Conservation (phyloP, 2,329 filamentous ascomycete species). For the Aspergillus sp. region DNA sequence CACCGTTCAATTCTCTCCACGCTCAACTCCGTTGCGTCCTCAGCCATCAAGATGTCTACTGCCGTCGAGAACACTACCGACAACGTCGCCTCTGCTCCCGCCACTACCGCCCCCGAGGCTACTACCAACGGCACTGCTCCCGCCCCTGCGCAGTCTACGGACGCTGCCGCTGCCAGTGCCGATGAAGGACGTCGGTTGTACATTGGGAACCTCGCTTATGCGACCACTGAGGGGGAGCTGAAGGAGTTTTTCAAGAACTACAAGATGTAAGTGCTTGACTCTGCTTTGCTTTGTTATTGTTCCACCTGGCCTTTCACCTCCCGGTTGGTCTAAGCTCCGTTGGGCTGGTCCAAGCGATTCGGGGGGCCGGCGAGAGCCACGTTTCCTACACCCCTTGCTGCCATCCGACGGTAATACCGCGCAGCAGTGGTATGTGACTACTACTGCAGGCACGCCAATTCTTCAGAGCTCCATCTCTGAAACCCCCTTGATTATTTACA, state of each 20-base stretch:
- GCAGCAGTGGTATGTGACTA: neutral
- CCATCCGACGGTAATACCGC: neutral
- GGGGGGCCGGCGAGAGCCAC: neutral
- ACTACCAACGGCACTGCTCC: constrained; percentile 60
- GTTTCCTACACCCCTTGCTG: neutral
- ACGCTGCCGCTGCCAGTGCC: constrained; percentile 93
- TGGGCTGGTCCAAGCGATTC: neutral
- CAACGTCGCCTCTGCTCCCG: constrained; percentile 64
- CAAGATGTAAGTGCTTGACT: constrained; percentile 77
- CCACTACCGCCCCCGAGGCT: constrained; percentile 63
- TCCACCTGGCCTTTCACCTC: constrained; percentile 4
- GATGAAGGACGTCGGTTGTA: constrained; percentile 99
- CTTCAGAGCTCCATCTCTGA: neutral
- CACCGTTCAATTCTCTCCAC: constrained; percentile 34
- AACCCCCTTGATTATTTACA: neutral
- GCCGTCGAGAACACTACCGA: constrained; percentile 69
- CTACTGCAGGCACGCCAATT: neutral
- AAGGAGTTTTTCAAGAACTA: constrained; percentile 99
- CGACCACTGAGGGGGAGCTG: constrained; percentile 99
- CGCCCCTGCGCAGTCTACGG: constrained; percentile 70
- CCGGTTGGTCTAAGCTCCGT: constrained; percentile 6
- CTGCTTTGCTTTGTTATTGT: constrained; percentile 1
- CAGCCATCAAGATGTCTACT: constrained; percentile 74
- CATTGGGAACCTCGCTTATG: constrained; percentile 99
- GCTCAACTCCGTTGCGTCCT: constrained; percentile 41